These are phyloP conservation scores for Saccharomycopsis fermentans DNA, from an alignment of 805 yeast species.

Conservation along the genomic window DNA sequence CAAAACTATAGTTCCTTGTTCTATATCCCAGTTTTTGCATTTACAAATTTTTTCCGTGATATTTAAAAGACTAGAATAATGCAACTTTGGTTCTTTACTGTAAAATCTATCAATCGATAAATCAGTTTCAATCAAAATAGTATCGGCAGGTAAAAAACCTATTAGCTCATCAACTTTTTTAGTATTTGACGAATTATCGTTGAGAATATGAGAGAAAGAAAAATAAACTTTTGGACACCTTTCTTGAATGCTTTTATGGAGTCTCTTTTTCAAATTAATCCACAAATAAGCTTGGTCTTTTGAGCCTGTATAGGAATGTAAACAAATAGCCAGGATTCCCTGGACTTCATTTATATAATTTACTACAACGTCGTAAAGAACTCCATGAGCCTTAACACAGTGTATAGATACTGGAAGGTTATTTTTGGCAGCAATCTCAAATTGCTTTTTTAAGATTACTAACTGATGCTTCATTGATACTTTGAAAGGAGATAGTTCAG, in stretches of 20 bases:
- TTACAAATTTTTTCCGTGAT: constrained; percentile 3
- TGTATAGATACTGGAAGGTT: constrained; percentile 61
- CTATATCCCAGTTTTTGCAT: constrained; percentile 6
- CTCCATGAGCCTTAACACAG: constrained; percentile 73
- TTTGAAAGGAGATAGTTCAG: constrained; percentile 33
- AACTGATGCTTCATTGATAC: constrained; percentile 62
- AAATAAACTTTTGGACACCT: constrained; percentile 30
- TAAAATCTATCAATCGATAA: constrained; percentile 22
- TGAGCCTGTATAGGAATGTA: constrained; percentile 86
- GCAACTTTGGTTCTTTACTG: not conserved
- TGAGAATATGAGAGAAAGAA: constrained; percentile 45
- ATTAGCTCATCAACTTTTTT: constrained; percentile 23
- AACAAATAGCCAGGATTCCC: constrained; percentile 36
- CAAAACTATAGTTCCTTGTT: constrained; percentile 5
- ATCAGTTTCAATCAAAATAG: constrained; percentile 47
- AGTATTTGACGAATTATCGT: constrained; percentile 23
- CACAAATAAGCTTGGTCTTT: constrained; percentile 50
- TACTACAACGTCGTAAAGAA: constrained; percentile 37
- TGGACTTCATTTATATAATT: constrained; percentile 15
- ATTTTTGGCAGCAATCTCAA: constrained; percentile 42
- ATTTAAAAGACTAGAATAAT: not conserved
- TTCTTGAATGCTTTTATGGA: constrained; percentile 16
- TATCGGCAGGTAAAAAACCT: constrained; percentile 26
- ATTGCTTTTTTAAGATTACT: constrained; percentile 37
- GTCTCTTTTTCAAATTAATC: constrained; percentile 25